phyloP scores from a whole-genome alignment of 176 grass and related monocot genomes.

The Musa schizocarpa region DNA sequence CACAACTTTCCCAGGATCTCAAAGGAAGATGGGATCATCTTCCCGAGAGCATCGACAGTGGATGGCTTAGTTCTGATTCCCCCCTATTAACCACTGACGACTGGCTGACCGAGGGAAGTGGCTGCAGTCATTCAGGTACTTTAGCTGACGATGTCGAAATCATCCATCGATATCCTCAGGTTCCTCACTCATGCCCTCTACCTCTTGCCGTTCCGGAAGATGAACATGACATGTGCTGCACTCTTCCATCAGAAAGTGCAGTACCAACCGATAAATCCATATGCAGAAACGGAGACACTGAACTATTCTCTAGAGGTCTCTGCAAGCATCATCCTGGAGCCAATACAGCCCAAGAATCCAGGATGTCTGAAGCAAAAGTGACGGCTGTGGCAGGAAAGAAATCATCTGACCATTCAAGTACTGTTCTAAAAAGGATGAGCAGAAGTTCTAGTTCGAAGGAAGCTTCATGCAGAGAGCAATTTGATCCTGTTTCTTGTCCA shows the following conservation, averaged over 20 bases:
- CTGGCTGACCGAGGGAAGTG: constrained; percentile 34
- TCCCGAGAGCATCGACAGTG: constrained; percentile 23
- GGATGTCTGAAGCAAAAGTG: constrained; percentile 26
- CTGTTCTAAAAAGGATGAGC: constrained; percentile 34
- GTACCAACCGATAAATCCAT: not conserved
- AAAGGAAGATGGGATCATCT: constrained; percentile 24
- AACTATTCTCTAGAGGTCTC: not conserved
- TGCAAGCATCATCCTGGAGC: not conserved
- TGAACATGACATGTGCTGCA: constrained; percentile 16
- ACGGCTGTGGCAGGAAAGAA: constrained; percentile 25
- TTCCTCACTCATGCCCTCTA: constrained; percentile 79
- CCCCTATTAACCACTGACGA: not conserved
- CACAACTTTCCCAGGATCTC: not conserved
- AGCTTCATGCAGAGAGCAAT: constrained; percentile 13
- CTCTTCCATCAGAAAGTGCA: not conserved
- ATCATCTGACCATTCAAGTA: constrained; percentile 21
- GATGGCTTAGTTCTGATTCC: constrained; percentile 15
- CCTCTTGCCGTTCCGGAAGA: constrained; percentile 31
- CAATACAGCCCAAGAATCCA: constrained; percentile 14
- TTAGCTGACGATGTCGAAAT: constrained; percentile 34
- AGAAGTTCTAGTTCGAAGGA: constrained; percentile 65
- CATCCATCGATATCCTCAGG: constrained; percentile 10
- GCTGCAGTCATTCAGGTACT: constrained; percentile 26
- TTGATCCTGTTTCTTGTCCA: not conserved
- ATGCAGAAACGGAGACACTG: not conserved